Base-by-base conservation (phyloP, 2,329 filamentous ascomycete species). In the Hawksworthiomyces lignivorus region DNA sequence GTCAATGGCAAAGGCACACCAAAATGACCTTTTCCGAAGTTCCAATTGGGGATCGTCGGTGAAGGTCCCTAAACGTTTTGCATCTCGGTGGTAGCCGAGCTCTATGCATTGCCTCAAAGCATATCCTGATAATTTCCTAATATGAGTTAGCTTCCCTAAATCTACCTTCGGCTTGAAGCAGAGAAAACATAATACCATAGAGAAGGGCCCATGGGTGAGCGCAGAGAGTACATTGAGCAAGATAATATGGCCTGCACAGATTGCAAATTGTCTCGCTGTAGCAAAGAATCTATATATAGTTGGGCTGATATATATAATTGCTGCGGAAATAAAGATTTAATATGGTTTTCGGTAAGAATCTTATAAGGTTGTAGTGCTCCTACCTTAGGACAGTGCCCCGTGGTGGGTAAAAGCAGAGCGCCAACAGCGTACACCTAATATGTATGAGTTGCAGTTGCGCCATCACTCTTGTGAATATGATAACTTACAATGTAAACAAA, bases 71-170 rank as follows among this genome's bases (percentile, higher is more conserved):
- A 26, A 26, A 8, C 33, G 33, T 6, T 19, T n/a, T 7, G 15
- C 15, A 17, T 18, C 53, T 2, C 57, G 50, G 43, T 61, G 58
- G 30, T 60, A 59, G 4, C 57, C 58, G 5, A 61, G 48, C 19
- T 61, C 55, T 20, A 58, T 53, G 39, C 57, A 61, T 29, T 58
- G 57, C 7, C 58, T 50, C 2, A 61, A 37, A 11, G 57, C 57
- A 17, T 57, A 35, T 1, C 57, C 56, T 11, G 57, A 50, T 1
- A 58, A 37, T 41, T 56, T 57, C 56, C 34, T 36, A 18, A 10
- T 6, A 5, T 12, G 7, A 35, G 7, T 14, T 5, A 35, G 20
- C 27, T n/a, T n/a, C n/a, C n/a, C n/a, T n/a, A n/a, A n/a, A n/a
- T n/a, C n/a, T n/a, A n/a, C n/a, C n/a, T n/a, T n/a, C n/a, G n/a